A percentile compares a stretch with the other conserved stretches of the same genome.
Conservation (phyloP, 805 yeast species). For the Yarrowia sp. region DNA sequence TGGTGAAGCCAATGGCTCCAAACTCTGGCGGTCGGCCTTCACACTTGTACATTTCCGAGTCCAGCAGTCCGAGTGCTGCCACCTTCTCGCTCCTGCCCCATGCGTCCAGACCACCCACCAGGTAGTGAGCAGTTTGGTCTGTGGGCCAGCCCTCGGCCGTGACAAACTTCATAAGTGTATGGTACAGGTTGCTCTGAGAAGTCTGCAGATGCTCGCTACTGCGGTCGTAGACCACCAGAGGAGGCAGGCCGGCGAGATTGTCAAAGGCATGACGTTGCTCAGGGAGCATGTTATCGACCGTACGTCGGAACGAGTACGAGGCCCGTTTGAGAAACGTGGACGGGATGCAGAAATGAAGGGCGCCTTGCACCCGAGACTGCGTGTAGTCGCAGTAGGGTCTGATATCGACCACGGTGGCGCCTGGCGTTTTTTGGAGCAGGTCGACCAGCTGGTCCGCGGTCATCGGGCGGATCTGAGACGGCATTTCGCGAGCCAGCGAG, state of each 20-base stretch:
- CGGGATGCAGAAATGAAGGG: conserved; percentile 81
- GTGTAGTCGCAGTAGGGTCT: conserved; percentile 76
- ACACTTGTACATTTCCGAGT: conserved; percentile 4
- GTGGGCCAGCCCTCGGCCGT: conserved; percentile 30
- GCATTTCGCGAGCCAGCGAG: conserved; percentile 10
- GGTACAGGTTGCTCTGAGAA: conserved; percentile 30
- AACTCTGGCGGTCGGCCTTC: conserved; percentile 19
- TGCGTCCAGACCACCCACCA: conserved; percentile 34
- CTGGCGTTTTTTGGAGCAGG: background rate
- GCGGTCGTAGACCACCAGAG: conserved; percentile 52
- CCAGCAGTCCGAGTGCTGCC: background rate
- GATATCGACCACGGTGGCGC: conserved; percentile 54
- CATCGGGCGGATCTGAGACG: conserved; percentile 6
- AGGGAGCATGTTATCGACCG: conserved; percentile 40
- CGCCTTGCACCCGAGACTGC: conserved; percentile 51
- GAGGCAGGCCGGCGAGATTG: conserved; percentile 28
- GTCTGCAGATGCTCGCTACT: conserved; percentile 27
- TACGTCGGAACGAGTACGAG: conserved; percentile 54
- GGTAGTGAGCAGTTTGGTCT: conserved; percentile 31
- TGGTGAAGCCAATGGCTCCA: conserved; percentile 14
- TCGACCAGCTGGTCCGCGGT: conserved; percentile 5
- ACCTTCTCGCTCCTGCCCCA: conserved; percentile 9
- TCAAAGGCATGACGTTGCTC: conserved; percentile 34
- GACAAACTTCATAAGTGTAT: conserved; percentile 35
- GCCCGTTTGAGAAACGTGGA: conserved; percentile 79